Base-by-base conservation (phyloP, 2,329 filamentous ascomycete genomes). In the Diaporthe citrichinensis region DNA sequence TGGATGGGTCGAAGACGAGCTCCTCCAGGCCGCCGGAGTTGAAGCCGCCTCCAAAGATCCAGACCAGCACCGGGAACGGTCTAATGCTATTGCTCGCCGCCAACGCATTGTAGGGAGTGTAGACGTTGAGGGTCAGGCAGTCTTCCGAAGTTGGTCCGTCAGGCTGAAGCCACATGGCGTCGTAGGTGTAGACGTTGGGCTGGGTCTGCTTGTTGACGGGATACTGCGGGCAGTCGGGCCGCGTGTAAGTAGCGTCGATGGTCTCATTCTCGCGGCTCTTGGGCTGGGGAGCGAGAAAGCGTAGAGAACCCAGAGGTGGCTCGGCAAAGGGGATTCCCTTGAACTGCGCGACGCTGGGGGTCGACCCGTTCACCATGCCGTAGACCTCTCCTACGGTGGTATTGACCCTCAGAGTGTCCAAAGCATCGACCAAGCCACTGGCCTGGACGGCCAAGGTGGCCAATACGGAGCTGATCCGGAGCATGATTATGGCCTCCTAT, bases 41-140 rank as follows among this genome's bases (percentile, higher is more conserved):
- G 76, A 87, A 88, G 3, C 85, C 84, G 23, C 88, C 88, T 5
- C 88, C 88, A 53, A 87, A 86, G 51, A 88, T 82, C 81, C 86
- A 89, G 31, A 86, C 83, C 5, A 86, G 80, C 0, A 89, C 87
- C 1, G 87, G 87, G 4, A 87, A 78, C 49, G 49, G 10, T 36
- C 58, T 6, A 57, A 68, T n/a, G n/a, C 76, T 78, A 36, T 71
- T 51, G 15, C 31, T 31, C 28, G 49, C 67, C 6, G 51, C 53
- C 8, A 31, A 6, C 12, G 77, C 76, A 9, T 75, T 78, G 61
- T 79, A 78, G 0, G 81, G 79, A 3, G 85, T 80, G 86, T 87
- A 89, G 14, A 89, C 79, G 49, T 85, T 86, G 12, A 88, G 79
- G 15, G 83, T 84, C 36, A 89, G 80, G 73, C 87, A 89, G 74